These are phyloP conservation scores for Lactarius sp. DNA, from an alignment of 768 basidiomycete species.

Conservation along the genomic window DNA sequence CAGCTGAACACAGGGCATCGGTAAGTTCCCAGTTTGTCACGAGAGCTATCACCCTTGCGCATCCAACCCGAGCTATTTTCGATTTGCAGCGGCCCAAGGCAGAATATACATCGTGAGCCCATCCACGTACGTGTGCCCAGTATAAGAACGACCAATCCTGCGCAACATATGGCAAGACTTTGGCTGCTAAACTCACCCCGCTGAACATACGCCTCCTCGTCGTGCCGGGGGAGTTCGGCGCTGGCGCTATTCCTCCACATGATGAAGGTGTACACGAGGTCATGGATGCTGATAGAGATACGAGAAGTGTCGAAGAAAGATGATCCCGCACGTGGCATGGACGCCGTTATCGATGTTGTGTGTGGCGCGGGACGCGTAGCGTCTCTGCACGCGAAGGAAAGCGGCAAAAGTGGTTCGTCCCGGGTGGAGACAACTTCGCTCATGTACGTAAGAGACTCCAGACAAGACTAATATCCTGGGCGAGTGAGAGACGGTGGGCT, in stretches of 20 bases:
- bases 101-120: constrained; percentile 19
- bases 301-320: background rate
- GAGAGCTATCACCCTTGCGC: too few species aligned
- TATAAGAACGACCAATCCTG: background rate
- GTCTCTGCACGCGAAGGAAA: background rate
- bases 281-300: background rate
- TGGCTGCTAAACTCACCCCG: constrained; percentile 27
- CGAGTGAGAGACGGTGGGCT: constrained; percentile 1
- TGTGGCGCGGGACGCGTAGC: background rate
- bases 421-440: background rate
- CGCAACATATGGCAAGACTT: constrained; percentile 24
- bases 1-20: background rate
- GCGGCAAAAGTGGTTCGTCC: constrained; percentile 1
- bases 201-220: constrained; percentile 31
- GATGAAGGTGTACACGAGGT: background rate
- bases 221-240: constrained; percentile 29
- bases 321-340: constrained; percentile 7
- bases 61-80: background rate
- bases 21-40: background rate
- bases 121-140: too few species aligned
- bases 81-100: constrained; percentile 28
- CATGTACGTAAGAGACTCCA: background rate
- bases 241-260: constrained; percentile 3
- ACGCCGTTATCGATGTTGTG: background rate
- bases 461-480: background rate